Evolutionary conservation across 768 basidiomycete species (phyloP), one percentile per base, ranked within the genome.

Genomic region (Termitomyces titanicus): DNA sequence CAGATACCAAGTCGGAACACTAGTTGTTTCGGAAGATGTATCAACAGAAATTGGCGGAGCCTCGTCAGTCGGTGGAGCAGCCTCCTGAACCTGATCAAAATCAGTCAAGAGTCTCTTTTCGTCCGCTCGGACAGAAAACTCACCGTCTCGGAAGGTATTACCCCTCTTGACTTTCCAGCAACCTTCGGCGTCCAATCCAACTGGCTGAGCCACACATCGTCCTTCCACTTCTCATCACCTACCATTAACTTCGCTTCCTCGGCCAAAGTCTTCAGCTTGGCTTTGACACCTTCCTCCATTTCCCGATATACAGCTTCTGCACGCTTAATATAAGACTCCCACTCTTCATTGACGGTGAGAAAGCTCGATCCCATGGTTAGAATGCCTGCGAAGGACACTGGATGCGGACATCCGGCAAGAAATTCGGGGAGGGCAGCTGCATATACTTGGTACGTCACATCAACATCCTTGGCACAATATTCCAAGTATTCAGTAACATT

Each of bases 121-220:
- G n/a, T 9, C n/a, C 15, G 35, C 17, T 13, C 5, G 18, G 55
- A 18, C 25, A 38, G 33, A 49, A 53, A 22, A 58, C 66, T 43
- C 53, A 59, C 66, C 22, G 50, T 27, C n/a, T 71, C 69, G 2
- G 66, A 56, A 15, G 71, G 62, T 11, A 69, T 53, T 8, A 89
- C 65, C 0, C 89, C 89, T 64, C 90, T 76, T 9, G 86, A 84
- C 67, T 84, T 84, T 35, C 82, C 79, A 0, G 83, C 85, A 6
- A 79, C 75, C 69, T 98, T 98, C 1, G 92, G 92, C 1, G 91
- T 86, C 97, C 97, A 98, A 67, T 99, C 95, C 54, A 98, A 75
- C 68, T 99, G 97, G 47, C 77, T 80, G 13, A 95, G 70, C 93
- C 94, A 97, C 7, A 84, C 84, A 68, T 93, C 89, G 3, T 79